phyloP scores from a whole-genome alignment of 2,329 filamentous ascomycete species.

The Trichoderma breve region DNA sequence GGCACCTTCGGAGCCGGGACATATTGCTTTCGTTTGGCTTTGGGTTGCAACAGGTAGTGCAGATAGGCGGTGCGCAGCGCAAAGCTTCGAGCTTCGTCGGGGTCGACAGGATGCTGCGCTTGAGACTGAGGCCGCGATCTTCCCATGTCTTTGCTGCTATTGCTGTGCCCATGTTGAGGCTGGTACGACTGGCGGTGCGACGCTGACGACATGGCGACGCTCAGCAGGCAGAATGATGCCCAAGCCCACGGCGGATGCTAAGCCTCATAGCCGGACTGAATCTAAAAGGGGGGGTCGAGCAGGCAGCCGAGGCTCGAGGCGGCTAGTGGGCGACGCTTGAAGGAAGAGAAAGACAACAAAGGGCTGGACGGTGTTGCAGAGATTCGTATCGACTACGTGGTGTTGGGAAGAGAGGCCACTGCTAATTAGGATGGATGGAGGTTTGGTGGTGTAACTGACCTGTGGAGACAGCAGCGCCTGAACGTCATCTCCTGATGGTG shows the following conservation, averaged over 20 bases:
- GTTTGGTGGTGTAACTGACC: not conserved
- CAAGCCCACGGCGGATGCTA: conserved; percentile 27
- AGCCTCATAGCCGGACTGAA: conserved; percentile 31
- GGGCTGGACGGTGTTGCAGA: not conserved
- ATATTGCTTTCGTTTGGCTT: conserved; percentile 86
- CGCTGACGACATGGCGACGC: conserved; percentile 48
- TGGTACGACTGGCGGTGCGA: conserved; percentile 48
- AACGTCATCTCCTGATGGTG: not conserved
- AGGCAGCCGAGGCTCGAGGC: conserved; percentile 9
- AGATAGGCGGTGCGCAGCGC: conserved; percentile 89
- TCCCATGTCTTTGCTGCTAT: conserved; percentile 43
- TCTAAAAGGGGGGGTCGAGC: not conserved
- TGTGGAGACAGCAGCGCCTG: not conserved
- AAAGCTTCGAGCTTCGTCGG: conserved; percentile 87
- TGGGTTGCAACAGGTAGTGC: conserved; percentile 87
- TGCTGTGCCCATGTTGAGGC: conserved; percentile 44
- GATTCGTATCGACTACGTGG: not conserved
- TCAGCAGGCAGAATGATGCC: conserved; percentile 34
- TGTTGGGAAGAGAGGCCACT: not conserved
- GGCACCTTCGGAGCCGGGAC: conserved; percentile 64
- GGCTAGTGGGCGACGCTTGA: not conserved
- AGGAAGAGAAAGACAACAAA: not conserved
- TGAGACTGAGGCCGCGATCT: conserved; percentile 46
- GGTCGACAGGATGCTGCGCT: conserved; percentile 47
- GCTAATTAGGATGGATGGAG: not conserved